phyloP scores from a whole-genome alignment of 805 yeast species.

The Candida ascalaphidarum region DNA sequence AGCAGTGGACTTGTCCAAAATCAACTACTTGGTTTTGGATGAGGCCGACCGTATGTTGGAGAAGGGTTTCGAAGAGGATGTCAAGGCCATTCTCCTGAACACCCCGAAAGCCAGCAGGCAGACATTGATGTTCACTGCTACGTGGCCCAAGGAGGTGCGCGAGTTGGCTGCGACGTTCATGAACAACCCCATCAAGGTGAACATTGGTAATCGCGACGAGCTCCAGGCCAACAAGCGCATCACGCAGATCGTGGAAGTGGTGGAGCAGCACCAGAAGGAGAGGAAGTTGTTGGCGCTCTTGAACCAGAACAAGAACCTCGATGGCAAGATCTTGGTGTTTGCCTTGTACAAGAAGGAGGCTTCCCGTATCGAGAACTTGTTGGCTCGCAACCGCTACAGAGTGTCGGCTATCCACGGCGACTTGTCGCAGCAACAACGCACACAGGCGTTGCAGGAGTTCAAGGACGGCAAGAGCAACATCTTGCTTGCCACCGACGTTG shows the following conservation, averaged over 20 bases:
- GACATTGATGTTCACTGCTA: conserved; percentile 98
- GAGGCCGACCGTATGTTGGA: conserved; percentile 99
- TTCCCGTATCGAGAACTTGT: conserved; percentile 71
- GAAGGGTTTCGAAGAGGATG: conserved; percentile 96
- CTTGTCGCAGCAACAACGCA: conserved; percentile 84
- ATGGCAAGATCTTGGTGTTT: conserved; percentile 81
- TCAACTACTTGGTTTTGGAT: conserved; percentile 80
- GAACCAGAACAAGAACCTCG: conserved; percentile 63
- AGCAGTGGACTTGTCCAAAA: conserved; percentile 55
- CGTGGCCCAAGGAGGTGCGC: conserved; percentile 99
- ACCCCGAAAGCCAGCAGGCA: conserved; percentile 52
- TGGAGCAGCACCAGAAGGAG: conserved; percentile 72
- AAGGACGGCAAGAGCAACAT: conserved; percentile 70
- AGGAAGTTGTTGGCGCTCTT: conserved; percentile 63
- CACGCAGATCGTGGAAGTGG: conserved; percentile 86
- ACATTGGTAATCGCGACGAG: conserved; percentile 93
- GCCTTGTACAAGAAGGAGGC: conserved; percentile 98
- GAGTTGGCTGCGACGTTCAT: conserved; percentile 82
- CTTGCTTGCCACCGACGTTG: conserved; percentile 94
- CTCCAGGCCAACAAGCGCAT: conserved; percentile 91
- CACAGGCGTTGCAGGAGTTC: conserved; percentile 77
- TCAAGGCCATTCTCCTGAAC: conserved; percentile 67
- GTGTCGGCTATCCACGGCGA: conserved; percentile 98
- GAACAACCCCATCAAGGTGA: conserved; percentile 79
- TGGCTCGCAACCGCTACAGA: conserved; percentile 62